Evolutionary conservation across 257 asterid genomes (phyloP).

Genomic region (Gentiana macrophylla): DNA sequence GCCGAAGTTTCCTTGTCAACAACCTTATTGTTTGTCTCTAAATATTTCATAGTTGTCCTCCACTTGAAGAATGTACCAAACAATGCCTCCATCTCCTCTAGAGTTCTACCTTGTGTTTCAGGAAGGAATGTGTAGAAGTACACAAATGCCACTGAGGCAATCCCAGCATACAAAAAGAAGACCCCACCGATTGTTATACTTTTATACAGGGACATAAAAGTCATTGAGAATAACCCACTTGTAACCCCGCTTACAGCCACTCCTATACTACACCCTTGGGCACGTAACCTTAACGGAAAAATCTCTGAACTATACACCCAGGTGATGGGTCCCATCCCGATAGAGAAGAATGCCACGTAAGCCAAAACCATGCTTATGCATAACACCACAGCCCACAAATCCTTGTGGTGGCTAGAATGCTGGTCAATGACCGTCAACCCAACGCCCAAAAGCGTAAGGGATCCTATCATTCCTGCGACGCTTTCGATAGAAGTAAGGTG

Average conservation of each 20-base stretch:
- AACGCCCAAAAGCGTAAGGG: constrained; percentile 22
- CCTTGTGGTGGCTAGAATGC: constrained; percentile 16
- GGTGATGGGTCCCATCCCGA: constrained; percentile 65
- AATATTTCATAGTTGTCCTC: no score
- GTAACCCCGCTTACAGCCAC: constrained; percentile 48
- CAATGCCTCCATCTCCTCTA: no score
- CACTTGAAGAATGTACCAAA: no score
- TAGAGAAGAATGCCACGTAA: constrained; percentile 48
- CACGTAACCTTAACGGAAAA: constrained; percentile 45
- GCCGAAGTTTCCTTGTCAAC: no score
- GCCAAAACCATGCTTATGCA: constrained; percentile 21
- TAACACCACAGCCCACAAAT: constrained; percentile 34
- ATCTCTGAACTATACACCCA: constrained; percentile 70
- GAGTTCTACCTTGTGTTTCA: no score
- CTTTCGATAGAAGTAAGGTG: constrained; percentile 50
- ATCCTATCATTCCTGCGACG: constrained; percentile 46
- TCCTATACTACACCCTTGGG: constrained; percentile 65
- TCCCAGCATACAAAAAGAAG: constrained; percentile 31
- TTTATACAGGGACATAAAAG: constrained; percentile 34
- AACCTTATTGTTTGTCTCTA: background rate
- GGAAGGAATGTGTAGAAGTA: no score
- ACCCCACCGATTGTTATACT: constrained; percentile 42
- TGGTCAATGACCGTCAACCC: constrained; percentile 33
- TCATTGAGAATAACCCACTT: constrained; percentile 49
- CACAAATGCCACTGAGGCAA: no score